Percentiles rank a stretch among this genome's conserved stretches.
Conservation (phyloP, 208 protist species). For the Acanthamoeba lenticulata region DNA sequence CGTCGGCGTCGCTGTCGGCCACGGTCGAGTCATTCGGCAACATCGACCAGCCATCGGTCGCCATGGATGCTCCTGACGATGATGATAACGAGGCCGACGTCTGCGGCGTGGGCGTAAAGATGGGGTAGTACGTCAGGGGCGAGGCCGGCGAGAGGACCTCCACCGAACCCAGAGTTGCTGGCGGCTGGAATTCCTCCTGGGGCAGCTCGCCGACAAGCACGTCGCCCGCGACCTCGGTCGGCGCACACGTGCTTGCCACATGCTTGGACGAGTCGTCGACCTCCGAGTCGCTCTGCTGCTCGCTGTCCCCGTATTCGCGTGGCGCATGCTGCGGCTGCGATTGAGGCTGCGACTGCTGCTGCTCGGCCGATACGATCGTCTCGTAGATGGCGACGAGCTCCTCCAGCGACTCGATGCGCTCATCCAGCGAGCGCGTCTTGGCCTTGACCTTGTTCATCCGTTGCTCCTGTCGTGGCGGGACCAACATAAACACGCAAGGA, state of each 20-base stretch:
- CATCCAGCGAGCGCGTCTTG: slow-evolving; percentile 2
- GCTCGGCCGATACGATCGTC: background rate
- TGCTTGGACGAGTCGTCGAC: no score
- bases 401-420: slow-evolving; percentile 26
- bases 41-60: background rate
- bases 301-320: background rate
- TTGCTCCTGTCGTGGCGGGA: background rate
- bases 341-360: background rate
- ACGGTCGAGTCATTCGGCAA: background rate
- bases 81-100: background rate
- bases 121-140: no score
- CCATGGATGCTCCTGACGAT: no score
- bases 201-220: no score
- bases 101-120: no score
- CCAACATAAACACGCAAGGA: background rate
- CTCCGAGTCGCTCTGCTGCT: no score
- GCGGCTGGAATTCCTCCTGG: no score
- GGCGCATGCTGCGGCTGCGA: background rate
- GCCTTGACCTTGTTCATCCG: slow-evolving; percentile 12
- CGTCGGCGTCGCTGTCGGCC: background rate
- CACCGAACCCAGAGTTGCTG: no score
- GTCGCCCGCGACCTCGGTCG: no score
- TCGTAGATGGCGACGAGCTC: background rate
- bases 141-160: no score
- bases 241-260: no score